Evolutionary conservation across 768 basidiomycete species (phyloP), one percentile per base, ranked within the genome.

Genomic region (Paxillus rubicundulus): DNA sequence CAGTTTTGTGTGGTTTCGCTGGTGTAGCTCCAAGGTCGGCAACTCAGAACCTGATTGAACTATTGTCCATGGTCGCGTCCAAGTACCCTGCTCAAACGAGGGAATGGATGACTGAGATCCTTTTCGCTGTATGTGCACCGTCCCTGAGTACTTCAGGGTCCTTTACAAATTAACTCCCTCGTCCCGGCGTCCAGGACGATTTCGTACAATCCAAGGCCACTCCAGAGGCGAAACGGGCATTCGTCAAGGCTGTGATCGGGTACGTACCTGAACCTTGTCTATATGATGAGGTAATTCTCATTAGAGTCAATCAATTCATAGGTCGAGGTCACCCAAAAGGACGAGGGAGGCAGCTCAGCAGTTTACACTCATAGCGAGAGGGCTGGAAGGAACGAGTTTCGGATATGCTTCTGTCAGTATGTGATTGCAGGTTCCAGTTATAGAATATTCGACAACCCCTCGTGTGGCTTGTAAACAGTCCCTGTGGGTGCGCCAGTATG

Each of bases 301-400:
- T 21, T n/a, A 9, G 20, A 51, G 46, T 17, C 5, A 17, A 41
- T 51, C 36, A 8, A 30, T n/a, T 10, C 37, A 9, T 49, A 89
- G 89, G 24, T 84, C 89, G 33, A 79, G 89, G 38, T 87, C 87
- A 16, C 72, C 83, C 2, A 87, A 85, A 64, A 79, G 77, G 58
- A 91, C 85, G 33, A 75, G 87, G 56, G 92, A 93, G 36, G 92
- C 92, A 0, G 85, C 91, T 10, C 85, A 92, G 58, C 89, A 95
- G 56, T 94, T 96, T 67, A 86, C 87, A 1, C 76, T 96, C 0
- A 80, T 96, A 17, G 87, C 91, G 10, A 72, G 92, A 62, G 92
- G 92, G 2, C 68, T 94, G 51, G 90, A 91, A 59, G 89, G 87
- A 8, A 87, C 91, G 9, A 85, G 82, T 54, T 95, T 94, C 68